These are phyloP conservation scores for Ascochyta rabiei DNA, from an alignment of 2,329 filamentous ascomycete species.

Conservation along the genomic window DNA sequence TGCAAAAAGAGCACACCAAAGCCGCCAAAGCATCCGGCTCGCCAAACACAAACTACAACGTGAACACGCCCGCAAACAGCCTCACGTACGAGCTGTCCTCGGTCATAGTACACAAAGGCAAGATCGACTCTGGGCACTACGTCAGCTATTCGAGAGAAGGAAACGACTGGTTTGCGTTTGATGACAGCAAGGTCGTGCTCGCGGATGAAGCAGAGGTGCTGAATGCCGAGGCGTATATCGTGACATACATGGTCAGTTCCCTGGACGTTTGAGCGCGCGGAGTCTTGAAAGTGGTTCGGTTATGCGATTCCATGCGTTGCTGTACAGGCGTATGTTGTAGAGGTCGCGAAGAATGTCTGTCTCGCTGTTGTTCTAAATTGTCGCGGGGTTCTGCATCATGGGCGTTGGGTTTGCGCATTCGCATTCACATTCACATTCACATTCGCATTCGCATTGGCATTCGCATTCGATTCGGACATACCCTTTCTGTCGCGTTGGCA, in stretches of 20 bases:
- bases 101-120: conserved; percentile 91
- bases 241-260: conserved; percentile 70
- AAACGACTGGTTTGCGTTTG: conserved; percentile 92
- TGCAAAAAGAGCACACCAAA: conserved; percentile 49
- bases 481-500: background rate
- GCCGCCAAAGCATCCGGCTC: conserved; percentile 47
- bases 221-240: conserved; percentile 81
- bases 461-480: background rate
- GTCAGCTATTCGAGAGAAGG: conserved; percentile 86
- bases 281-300: no score
- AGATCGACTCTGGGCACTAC: conserved; percentile 91
- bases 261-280: conserved; percentile 32
- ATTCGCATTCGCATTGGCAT: background rate
- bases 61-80: conserved; percentile 50
- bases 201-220: conserved; percentile 86
- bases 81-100: conserved; percentile 87
- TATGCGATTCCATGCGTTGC: no score
- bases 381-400: background rate
- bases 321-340: no score
- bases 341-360: no score
- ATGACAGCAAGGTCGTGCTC: conserved; percentile 89
- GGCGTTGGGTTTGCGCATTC: background rate
- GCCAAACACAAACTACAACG: conserved; percentile 38
- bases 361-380: background rate
- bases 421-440: no score